Evolutionary conservation across 202 grass and related monocot species (phyloP).

Genomic region (Setaria italica): DNA sequence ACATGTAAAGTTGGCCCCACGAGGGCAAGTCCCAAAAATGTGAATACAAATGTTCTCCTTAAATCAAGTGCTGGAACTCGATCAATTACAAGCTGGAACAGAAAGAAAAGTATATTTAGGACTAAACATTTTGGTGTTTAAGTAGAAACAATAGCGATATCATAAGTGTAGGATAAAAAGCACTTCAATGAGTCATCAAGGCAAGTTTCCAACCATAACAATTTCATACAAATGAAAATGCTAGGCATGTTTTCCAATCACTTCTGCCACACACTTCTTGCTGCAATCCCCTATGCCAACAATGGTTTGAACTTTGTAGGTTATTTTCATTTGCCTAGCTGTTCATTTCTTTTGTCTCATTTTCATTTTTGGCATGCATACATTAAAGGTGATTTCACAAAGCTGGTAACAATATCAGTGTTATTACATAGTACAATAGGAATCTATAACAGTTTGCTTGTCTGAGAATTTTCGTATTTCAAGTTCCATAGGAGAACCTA

Average conservation of each 20-base stretch:
- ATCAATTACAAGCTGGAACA: constrained; percentile 70
- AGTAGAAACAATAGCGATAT: neutral
- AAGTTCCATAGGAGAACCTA: neutral
- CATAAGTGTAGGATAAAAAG: neutral
- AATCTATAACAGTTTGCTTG: neutral
- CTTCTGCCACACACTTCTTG: neutral
- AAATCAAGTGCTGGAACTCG: constrained; percentile 67
- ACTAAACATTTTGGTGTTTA: neutral
- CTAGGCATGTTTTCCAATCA: neutral
- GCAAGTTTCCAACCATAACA: neutral
- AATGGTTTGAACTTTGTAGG: neutral
- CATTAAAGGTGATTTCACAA: neutral
- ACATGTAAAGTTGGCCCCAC: constrained; percentile 83
- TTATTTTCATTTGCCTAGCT: neutral
- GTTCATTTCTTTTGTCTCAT: neutral
- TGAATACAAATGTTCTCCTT: constrained; percentile 86
- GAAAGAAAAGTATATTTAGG: constrained; percentile 13
- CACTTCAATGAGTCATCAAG: neutral
- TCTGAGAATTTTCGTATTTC: neutral
- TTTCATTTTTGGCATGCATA: neutral
- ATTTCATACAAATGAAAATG: no score
- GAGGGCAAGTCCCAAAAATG: constrained; percentile 78
- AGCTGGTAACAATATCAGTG: neutral
- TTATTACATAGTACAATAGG: neutral
- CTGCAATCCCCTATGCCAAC: neutral